phyloP scores from a whole-genome alignment of 2,329 filamentous ascomycete genomes.

The Rhytidhysteron rufulum region DNA sequence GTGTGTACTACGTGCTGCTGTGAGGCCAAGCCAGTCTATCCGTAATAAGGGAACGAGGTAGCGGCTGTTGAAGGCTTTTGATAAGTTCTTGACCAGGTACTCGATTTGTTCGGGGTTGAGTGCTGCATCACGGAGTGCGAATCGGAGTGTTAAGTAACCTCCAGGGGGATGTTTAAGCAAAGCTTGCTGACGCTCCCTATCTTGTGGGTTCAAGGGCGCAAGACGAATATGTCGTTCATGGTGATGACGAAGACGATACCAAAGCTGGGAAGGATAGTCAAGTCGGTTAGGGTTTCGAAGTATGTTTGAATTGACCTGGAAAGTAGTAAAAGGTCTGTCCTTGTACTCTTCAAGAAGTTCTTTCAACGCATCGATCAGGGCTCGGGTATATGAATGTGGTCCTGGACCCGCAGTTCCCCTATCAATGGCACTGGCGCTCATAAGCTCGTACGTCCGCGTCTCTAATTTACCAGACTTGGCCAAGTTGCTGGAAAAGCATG shows the following conservation, averaged over 20 bases:
- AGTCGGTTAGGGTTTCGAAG: slow-evolving; percentile 19
- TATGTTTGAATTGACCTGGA: slow-evolving; percentile 24
- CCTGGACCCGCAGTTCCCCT: slow-evolving; percentile 26
- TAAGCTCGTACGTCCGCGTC: slow-evolving; percentile 26
- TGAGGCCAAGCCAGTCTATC: slow-evolving; percentile 30
- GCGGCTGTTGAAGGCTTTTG: slow-evolving; percentile 26
- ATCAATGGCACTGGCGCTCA: slow-evolving; percentile 27
- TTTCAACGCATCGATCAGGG: slow-evolving; percentile 27
- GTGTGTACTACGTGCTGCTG: slow-evolving; percentile 18
- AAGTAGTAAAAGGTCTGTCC: slow-evolving; percentile 26
- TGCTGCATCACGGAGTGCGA: slow-evolving; percentile 21
- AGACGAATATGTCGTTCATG: slow-evolving; percentile 29
- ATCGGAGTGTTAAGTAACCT: slow-evolving; percentile 28
- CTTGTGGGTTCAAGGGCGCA: slow-evolving; percentile 19
- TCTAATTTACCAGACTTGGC: slow-evolving; percentile 22
- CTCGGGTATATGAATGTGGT: slow-evolving; percentile 29
- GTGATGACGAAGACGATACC: slow-evolving; percentile 18
- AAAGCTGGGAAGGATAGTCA: slow-evolving; percentile 24
- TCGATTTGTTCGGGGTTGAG: slow-evolving; percentile 29
- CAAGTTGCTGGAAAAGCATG: slow-evolving; percentile 35
- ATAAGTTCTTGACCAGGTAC: slow-evolving; percentile 20
- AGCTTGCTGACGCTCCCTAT: slow-evolving; percentile 7
- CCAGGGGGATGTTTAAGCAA: slow-evolving; percentile 11
- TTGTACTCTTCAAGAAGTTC: slow-evolving; percentile 16
- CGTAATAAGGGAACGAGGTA: slow-evolving; percentile 19